Evolutionary conservation across 441 rosid genomes (phyloP).

Genomic region (Pelargonium cotyledonis): DNA sequence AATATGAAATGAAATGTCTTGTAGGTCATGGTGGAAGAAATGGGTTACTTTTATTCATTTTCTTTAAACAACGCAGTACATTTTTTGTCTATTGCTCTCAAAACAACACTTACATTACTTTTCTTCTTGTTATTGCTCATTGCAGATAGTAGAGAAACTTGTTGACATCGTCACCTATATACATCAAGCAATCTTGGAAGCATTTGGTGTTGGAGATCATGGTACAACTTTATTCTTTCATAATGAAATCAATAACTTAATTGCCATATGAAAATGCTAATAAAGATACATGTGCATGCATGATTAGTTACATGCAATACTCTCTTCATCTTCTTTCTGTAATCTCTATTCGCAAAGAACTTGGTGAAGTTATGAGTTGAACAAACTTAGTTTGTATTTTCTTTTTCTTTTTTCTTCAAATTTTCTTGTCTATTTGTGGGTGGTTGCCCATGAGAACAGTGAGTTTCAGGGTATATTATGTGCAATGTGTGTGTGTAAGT

Average conservation of each 20-base stretch:
- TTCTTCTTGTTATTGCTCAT: slow-evolving; percentile 16
- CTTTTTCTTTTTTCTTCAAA: neutral
- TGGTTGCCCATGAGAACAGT: too few species aligned
- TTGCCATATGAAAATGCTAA: neutral
- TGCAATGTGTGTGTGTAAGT: too few species aligned
- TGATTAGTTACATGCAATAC: neutral
- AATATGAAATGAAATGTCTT: neutral
- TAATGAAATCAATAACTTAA: neutral
- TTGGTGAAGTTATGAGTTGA: neutral
- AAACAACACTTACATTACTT: neutral
- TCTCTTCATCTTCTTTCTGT: too few species aligned
- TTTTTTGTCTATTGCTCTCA: neutral
- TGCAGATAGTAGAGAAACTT: slow-evolving; percentile 79
- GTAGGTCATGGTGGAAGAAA: neutral
- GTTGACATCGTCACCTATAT: slow-evolving; percentile 66
- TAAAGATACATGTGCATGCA: neutral
- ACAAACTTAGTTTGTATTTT: neutral
- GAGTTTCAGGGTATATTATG: too few species aligned
- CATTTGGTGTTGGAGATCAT: slow-evolving; percentile 48
- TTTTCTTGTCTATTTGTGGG: too few species aligned
- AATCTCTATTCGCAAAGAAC: too few species aligned
- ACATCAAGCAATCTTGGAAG: slow-evolving; percentile 67
- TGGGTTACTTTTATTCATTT: neutral
- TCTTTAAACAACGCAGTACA: neutral
- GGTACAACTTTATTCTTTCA: slow-evolving; percentile 29